A percentile compares a stretch with the other conserved stretches of the same genome.
Evolutionary conservation across 2,329 filamentous ascomycete species (phyloP).

Genomic region (Trichoderma brevicompactum): DNA sequence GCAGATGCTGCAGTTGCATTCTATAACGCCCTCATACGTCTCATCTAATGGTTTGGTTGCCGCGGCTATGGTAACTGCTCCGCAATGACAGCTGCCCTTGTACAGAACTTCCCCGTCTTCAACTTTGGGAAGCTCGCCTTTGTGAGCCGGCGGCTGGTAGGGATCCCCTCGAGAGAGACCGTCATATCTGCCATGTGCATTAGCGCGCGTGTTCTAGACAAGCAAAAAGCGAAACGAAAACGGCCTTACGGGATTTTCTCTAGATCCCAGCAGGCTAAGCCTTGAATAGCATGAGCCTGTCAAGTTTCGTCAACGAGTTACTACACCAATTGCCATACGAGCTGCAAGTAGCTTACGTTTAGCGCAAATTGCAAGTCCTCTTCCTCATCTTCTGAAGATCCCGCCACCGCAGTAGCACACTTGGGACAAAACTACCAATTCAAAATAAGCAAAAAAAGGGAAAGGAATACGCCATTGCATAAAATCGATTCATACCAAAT

Average conservation of each 20-base stretch:
- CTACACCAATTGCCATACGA: too few relatives aligned
- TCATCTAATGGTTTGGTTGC: conserved; percentile 49
- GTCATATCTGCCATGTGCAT: conserved; percentile 42
- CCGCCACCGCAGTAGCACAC: conserved; percentile 53
- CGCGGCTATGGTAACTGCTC: conserved; percentile 51
- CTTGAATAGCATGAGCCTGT: conserved; percentile 51
- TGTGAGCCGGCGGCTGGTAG: conserved; percentile 45
- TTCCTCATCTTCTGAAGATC: conserved; percentile 10
- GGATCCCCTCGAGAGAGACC: conserved; percentile 40
- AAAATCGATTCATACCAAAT: conserved; percentile 45
- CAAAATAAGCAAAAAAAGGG: conserved; percentile 1
- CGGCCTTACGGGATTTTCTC: conserved; percentile 43
- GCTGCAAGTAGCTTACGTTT: conserved; percentile 24
- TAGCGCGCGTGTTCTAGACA: not conserved
- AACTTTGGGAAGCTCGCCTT: conserved; percentile 47
- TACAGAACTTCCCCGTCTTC: conserved; percentile 48
- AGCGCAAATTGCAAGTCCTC: conserved; percentile 11
- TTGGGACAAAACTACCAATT: conserved; percentile 53
- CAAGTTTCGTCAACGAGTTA: not conserved
- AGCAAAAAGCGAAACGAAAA: not conserved
- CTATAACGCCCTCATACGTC: conserved; percentile 40
- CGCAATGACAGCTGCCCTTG: conserved; percentile 59
- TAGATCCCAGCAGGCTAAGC: conserved; percentile 48
- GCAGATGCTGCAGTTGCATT: conserved; percentile 60
- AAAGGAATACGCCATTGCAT: accelerated